Evolutionary conservation across 2,329 filamentous ascomycete genomes (phyloP), one percentile per base, ranked within the genome.

Genomic region (Fusarium paranaense): DNA sequence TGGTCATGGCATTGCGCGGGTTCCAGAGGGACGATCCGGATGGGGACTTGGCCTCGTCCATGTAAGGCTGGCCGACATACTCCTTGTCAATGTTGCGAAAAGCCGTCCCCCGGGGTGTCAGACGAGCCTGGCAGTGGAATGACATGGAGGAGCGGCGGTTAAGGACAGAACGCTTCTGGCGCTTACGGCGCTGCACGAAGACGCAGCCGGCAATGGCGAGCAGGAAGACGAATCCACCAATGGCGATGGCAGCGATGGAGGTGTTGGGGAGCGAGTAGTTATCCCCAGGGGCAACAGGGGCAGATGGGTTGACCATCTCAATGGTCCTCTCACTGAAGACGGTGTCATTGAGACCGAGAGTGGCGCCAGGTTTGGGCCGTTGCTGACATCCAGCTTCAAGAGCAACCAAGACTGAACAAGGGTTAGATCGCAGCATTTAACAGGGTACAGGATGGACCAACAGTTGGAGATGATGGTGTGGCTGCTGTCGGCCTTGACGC

Each of bases 381-480:
- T 90, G 87, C 38, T 82, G 78, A 71, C 88, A 90, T 54, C 85
- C 88, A 4, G 87, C 87, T 72, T 86, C 81, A 5, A 90, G 81
- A 10, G 88, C 87, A 6, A 87, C 78, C 58, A 90, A 81, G 70
- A 86, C 87, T 89, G 10, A 8, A 16, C 25, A 52, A 13, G n/a
- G 1, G 61, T 74, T 66, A 76, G 62, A 38, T 14, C 14, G 32
- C 11, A 6, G 14, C 10, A n/a, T 30, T 37, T 10, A 27, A 20
- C 20, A 13, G 6, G 11, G 16, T 1, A 16, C 10, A 13, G 42
- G 4, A 11, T 38, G 25, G 33, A 73, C 84, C 73, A 79, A 89
- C 87, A 87, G 72, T 90, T 90, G 60, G 86, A 83, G 8, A 90
- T 69, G 67, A 86, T 86, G 18, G 81, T 79, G 33, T 85, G 84